Evolutionary conservation across 306 rosid species (phyloP).

Genomic region (Luffa aegyptiaca): DNA sequence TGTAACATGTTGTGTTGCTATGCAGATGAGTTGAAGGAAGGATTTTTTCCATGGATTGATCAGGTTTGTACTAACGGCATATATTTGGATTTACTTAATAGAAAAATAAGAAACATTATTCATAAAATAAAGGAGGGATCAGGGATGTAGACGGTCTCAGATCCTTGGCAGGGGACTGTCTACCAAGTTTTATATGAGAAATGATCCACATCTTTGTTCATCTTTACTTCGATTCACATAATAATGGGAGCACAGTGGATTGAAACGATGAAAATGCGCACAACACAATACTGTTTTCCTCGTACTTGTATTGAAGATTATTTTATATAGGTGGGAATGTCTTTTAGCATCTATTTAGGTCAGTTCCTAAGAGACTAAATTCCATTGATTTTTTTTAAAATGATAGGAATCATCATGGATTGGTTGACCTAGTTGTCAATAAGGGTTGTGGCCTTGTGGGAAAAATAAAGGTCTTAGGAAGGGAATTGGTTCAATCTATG

Average conservation of each 20-base stretch:
- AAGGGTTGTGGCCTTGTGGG: too few relatives aligned
- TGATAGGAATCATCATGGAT: not conserved
- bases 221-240: not conserved
- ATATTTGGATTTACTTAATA: not conserved
- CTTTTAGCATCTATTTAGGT: not conserved
- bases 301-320: not conserved
- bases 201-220: not conserved
- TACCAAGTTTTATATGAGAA: not conserved
- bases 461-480: too few relatives aligned
- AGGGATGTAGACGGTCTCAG: not conserved
- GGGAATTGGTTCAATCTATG: too few relatives aligned
- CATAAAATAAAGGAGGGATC: not conserved
- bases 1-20: constrained; percentile 99
- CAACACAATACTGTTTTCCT: not conserved
- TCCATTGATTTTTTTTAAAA: not conserved
- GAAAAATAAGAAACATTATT: not conserved
- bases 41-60: constrained; percentile 99
- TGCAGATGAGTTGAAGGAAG: constrained; percentile 98
- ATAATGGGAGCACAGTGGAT: not conserved
- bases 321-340: not conserved
- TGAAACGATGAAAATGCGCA: not conserved
- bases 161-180: not conserved
- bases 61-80: constrained; percentile 43
- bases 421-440: too few relatives aligned
- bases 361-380: not conserved